Percentiles rank a stretch among this genome's conserved stretches.
phyloP scores from a whole-genome alignment of 2,329 filamentous ascomycete species.

The Fusarium siculi region DNA sequence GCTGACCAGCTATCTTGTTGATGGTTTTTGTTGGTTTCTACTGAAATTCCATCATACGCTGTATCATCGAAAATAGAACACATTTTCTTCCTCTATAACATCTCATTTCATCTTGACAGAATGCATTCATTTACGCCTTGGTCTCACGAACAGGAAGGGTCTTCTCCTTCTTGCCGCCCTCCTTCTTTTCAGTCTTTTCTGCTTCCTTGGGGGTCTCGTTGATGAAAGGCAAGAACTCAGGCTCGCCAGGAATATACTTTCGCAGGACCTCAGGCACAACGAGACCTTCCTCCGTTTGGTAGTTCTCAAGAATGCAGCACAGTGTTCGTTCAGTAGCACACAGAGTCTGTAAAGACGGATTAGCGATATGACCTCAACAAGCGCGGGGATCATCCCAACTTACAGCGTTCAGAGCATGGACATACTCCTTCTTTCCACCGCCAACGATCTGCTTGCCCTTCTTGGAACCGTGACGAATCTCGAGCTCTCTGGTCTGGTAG shows the following conservation, averaged over 20 bases:
- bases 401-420: slow-evolving; percentile 86
- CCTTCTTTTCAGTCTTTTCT: slow-evolving; percentile 44
- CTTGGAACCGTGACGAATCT: slow-evolving; percentile 92
- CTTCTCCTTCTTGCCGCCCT: slow-evolving; percentile 42
- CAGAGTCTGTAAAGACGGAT: slow-evolving; percentile 63
- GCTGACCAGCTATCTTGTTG: slow-evolving; percentile 1
- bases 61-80: slow-evolving; percentile 15
- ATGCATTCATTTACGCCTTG: slow-evolving; percentile 38
- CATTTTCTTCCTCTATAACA: slow-evolving; percentile 36
- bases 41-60: slow-evolving; percentile 24
- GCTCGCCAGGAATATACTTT: slow-evolving; percentile 89
- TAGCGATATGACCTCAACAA: background rate
- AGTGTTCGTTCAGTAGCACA: slow-evolving; percentile 92
- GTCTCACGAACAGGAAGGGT: slow-evolving; percentile 42
- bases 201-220: slow-evolving; percentile 84
- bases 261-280: slow-evolving; percentile 83
- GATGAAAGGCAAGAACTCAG: slow-evolving; percentile 87
- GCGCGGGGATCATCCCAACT: slow-evolving; percentile 7
- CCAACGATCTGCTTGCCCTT: slow-evolving; percentile 59
- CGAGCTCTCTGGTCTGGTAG: slow-evolving; percentile 93
- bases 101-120: background rate
- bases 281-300: slow-evolving; percentile 88
- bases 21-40: slow-evolving; percentile 1
- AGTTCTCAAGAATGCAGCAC: slow-evolving; percentile 97
- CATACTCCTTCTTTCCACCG: slow-evolving; percentile 91